Conservation (phyloP, 2,329 filamentous ascomycete species). For the Xylariales sp. region DNA sequence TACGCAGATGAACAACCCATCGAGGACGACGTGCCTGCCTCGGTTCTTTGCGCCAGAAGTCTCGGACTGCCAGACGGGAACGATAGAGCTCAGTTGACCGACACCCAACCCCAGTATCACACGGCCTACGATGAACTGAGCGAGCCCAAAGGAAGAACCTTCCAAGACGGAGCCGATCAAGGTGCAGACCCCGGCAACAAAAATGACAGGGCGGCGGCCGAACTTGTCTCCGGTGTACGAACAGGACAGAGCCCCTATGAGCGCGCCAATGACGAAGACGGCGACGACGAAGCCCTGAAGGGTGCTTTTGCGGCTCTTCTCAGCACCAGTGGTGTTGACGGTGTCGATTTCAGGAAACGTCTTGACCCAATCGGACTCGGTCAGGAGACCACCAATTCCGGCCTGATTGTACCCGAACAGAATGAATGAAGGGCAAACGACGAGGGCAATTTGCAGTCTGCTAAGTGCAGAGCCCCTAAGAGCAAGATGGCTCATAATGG, state of each 20-base stretch:
- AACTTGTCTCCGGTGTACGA: slow-evolving; percentile 32
- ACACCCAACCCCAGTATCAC: slow-evolving; percentile 35
- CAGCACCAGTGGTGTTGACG: slow-evolving; percentile 25
- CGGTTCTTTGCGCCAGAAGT: slow-evolving; percentile 35
- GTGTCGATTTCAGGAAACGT: slow-evolving; percentile 36
- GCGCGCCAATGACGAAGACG: slow-evolving; percentile 32
- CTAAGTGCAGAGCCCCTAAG: slow-evolving; percentile 30
- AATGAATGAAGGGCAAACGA: slow-evolving; percentile 38
- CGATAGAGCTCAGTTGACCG: slow-evolving; percentile 33
- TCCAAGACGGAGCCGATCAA: slow-evolving; percentile 39
- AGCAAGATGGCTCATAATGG: slow-evolving; percentile 23
- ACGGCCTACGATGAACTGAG: slow-evolving; percentile 38
- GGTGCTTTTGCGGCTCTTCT: slow-evolving; percentile 28
- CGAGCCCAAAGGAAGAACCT: slow-evolving; percentile 30
- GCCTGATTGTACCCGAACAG: slow-evolving; percentile 39
- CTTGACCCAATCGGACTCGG: slow-evolving; percentile 27
- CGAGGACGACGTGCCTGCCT: slow-evolving; percentile 35
- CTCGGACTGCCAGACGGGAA: slow-evolving; percentile 37
- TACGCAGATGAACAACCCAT: slow-evolving; percentile 31
- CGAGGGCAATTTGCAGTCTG: slow-evolving; percentile 34
- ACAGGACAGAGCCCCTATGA: slow-evolving; percentile 31
- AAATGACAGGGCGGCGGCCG: slow-evolving; percentile 36
- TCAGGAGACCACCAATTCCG: slow-evolving; percentile 32
- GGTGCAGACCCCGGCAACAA: slow-evolving; percentile 33
- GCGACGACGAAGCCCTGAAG: slow-evolving; percentile 33